Evolutionary conservation across 2,329 filamentous ascomycete species (phyloP).

Genomic region (Fusarium caatingaense): DNA sequence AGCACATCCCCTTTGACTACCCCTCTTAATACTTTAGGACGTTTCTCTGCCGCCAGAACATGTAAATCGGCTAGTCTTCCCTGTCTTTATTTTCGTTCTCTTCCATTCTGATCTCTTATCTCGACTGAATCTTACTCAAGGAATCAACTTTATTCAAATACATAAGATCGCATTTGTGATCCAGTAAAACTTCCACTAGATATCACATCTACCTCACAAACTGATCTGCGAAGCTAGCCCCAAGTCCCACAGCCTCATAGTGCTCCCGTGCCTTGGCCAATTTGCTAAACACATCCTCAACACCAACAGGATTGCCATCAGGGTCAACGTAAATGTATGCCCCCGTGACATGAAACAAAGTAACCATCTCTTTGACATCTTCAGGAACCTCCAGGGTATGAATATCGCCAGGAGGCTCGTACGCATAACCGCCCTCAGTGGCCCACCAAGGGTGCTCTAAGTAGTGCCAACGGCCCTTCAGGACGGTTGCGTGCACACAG

Average conservation of each 20-base stretch:
- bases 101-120: no score
- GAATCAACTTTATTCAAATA: no score
- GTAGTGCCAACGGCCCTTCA: constrained; percentile 51
- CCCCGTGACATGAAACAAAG: background rate
- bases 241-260: background rate
- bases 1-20: no score
- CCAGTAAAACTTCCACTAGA: no score
- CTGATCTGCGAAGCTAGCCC: background rate
- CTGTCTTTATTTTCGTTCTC: no score
- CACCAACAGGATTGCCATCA: background rate
- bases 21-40: no score
- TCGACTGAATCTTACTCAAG: no score
- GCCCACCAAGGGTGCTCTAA: constrained; percentile 53
- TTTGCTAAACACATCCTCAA: constrained; percentile 8
- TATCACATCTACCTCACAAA: background rate
- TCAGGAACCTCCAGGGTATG: constrained; percentile 40
- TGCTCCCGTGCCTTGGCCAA: background rate
- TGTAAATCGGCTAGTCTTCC: no score
- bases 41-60: no score
- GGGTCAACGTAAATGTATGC: constrained; percentile 1
- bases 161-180: no score
- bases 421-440: constrained; percentile 50
- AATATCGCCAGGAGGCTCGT: constrained; percentile 51
- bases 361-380: background rate
- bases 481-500: constrained; percentile 49